Percentiles rank a stretch among this genome's conserved stretches.
Conservation (phyloP, 164 flowering plant genomes). For the Berberis thunbergii region DNA sequence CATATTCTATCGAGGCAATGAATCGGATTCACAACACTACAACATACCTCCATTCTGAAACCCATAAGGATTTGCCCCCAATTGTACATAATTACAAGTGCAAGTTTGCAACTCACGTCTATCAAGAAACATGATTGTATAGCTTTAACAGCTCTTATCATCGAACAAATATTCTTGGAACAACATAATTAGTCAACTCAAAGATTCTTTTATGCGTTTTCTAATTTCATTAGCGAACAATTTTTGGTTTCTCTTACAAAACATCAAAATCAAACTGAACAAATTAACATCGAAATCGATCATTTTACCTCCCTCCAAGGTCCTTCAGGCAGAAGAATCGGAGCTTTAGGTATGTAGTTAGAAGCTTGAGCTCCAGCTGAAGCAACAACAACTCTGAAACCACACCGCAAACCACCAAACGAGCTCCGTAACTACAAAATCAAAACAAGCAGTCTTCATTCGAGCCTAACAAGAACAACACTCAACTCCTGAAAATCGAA, state of each 20-base stretch:
- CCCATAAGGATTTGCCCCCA: no score
- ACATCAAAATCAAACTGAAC: neutral
- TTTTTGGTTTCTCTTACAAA: neutral
- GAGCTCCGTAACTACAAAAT: conserved; percentile 22
- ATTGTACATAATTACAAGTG: no score
- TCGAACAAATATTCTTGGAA: no score
- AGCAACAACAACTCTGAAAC: conserved; percentile 22
- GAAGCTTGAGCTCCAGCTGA: conserved; percentile 31
- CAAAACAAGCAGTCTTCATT: neutral
- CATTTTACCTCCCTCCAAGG: conserved; percentile 71
- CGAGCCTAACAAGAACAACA: no score
- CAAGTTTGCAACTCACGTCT: no score
- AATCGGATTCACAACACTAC: no score
- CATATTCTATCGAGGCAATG: no score
- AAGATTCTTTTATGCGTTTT: no score
- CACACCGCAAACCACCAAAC: conserved; percentile 11
- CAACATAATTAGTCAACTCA: no score
- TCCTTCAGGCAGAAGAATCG: conserved; percentile 81
- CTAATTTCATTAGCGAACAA: neutral
- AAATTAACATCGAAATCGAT: neutral
- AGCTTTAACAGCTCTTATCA: no score
- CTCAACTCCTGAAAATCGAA: neutral
- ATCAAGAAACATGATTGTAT: no score
- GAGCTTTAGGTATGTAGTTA: conserved; percentile 58
- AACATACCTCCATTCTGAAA: no score